phyloP scores from a whole-genome alignment of 345 rosid species.

The Pistacia vera region DNA sequence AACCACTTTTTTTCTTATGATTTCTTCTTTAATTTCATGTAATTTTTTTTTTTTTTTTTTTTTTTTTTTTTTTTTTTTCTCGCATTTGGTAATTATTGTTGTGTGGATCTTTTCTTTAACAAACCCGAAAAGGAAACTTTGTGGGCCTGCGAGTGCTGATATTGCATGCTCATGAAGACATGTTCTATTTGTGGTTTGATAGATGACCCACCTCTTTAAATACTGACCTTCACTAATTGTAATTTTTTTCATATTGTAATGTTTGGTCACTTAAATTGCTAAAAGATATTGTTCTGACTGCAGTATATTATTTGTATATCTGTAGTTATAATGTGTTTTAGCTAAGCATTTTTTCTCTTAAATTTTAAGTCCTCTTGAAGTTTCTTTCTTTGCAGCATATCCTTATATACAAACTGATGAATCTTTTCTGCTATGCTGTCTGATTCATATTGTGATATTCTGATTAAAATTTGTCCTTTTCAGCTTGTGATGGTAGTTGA shows the following conservation, averaged over 20 bases:
- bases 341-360: background rate
- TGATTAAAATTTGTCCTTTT: slow-evolving; percentile 18
- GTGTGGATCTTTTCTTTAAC: background rate
- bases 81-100: background rate
- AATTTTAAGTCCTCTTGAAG: background rate
- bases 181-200: background rate
- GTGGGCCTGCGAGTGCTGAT: background rate
- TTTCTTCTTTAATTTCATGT: background rate
- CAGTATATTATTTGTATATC: background rate
- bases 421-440: background rate
- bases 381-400: background rate
- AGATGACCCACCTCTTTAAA: background rate
- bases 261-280: background rate
- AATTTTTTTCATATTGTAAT: background rate
- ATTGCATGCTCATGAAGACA: background rate
- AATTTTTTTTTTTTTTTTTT: background rate
- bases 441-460: background rate
- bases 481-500: slow-evolving; percentile 99
- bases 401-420: background rate
- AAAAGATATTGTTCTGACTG: background rate
- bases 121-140: too few relatives aligned
- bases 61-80: background rate
- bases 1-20: background rate
- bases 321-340: background rate
- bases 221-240: background rate